Base-by-base conservation (phyloP, 371 early-diverging fungal species). In the Apophysomyces trapeziformis region DNA sequence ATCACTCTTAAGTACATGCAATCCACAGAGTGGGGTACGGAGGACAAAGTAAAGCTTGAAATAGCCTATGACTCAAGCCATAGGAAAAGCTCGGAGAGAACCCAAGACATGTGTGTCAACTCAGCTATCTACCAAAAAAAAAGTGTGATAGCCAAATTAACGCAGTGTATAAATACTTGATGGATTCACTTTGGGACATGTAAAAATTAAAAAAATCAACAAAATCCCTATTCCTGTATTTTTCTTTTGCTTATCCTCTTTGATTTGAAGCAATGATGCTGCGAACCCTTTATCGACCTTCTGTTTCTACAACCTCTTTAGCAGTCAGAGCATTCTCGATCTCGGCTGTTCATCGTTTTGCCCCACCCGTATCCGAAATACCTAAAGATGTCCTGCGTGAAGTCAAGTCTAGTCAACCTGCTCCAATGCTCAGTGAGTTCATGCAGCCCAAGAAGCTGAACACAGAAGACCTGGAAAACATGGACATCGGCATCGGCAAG, bases 361-460 rank as follows among this genome's bases (percentile, higher is more conserved):
- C 32, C 21, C 54, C 54, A 21, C 54, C 54, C 9, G 54, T 50
- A 9, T 50, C 54, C 9, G 65, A 69, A 21, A 72, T 77, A 26
- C 77, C 77, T 7, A 66, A 74, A 57, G 79, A 82, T 50, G 68
- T 79, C 11, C 68, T 74, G 35, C 71, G 73, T 3, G 84, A 82
- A 43, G 58, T 84, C 7, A 77, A 79, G 14, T 71, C 74, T 11
- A 68, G 68, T 6, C 76, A 77, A 57, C 93, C 94, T 0, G 44
- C 68, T 39, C 94, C 93, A 0, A 89, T 94, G 82, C 83, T 92
- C 11, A 75, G 83, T 47, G 92, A 92, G 57, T 90, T 91, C 50
- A 70, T 85, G 68, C 70, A 70, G 21, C 76, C 78, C 12, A 66
- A 76, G 4, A 75, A 75, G 18, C 68, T 92, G 39, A 77, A 82